Conservation (phyloP, 306 rosid species). For the Fagus sylvatica region DNA sequence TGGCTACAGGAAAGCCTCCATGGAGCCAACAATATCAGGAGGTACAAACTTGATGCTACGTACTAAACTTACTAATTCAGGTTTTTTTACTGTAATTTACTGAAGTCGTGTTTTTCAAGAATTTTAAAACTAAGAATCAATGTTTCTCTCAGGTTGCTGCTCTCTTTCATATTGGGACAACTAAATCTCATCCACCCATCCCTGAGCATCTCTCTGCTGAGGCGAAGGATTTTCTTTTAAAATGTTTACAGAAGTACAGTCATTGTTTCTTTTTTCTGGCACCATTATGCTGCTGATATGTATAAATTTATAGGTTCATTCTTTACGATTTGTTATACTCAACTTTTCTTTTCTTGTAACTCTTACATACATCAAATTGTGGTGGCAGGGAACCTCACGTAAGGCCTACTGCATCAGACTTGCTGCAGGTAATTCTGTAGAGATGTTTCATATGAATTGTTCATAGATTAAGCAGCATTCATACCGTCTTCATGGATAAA, state of each 20-base stretch:
- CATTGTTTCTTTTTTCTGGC: slow-evolving; percentile 14
- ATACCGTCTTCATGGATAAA: not conserved
- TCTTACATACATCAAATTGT: slow-evolving; percentile 26
- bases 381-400: slow-evolving; percentile 84
- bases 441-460: slow-evolving; percentile 7
- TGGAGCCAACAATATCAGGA: slow-evolving; percentile 98
- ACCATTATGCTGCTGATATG: not conserved
- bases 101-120: slow-evolving; percentile 1
- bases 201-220: slow-evolving; percentile 88
- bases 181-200: slow-evolving; percentile 94
- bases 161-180: slow-evolving; percentile 82
- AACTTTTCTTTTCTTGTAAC: not conserved
- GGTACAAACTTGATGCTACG: slow-evolving; percentile 47
- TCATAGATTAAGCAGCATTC: not conserved
- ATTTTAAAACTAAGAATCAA: slow-evolving; percentile 19
- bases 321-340: not conserved
- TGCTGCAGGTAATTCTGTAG: slow-evolving; percentile 63
- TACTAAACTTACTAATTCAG: slow-evolving; percentile 11
- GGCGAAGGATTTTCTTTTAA: slow-evolving; percentile 80
- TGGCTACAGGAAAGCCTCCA: slow-evolving; percentile 98
- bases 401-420: slow-evolving; percentile 74
- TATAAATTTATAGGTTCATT: not conserved
- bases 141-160: slow-evolving; percentile 77
- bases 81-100: not conserved
- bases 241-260: slow-evolving; percentile 78